These are phyloP conservation scores for Penicilliopsis zonata DNA, from an alignment of 495 filamentous ascomycete species.

Conservation along the genomic window DNA sequence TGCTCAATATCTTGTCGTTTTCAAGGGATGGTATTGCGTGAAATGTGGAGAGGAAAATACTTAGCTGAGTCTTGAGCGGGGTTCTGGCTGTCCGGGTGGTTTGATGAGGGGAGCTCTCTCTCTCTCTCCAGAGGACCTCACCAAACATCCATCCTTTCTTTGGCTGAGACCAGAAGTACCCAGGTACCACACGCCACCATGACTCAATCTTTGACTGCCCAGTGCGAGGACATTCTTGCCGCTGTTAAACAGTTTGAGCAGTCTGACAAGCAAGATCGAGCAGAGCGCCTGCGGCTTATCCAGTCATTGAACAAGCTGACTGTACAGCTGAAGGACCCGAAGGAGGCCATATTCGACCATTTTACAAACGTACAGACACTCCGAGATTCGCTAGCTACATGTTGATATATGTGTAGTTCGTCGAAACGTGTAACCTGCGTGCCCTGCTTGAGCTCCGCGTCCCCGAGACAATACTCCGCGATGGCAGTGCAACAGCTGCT, in stretches of 20 bases:
- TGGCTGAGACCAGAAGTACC: too few relatives aligned
- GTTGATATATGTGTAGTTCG: conserved; percentile 2
- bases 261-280: conserved; percentile 2
- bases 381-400: background rate
- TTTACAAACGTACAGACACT: conserved; percentile 5
- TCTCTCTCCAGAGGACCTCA: too few relatives aligned
- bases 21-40: too few relatives aligned
- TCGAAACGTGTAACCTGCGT: conserved; percentile 4
- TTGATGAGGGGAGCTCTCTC: too few relatives aligned
- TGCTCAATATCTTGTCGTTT: too few relatives aligned
- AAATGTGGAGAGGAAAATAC: too few relatives aligned
- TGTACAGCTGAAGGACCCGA: conserved; percentile 10
- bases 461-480: conserved; percentile 7
- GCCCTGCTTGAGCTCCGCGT: conserved; percentile 9
- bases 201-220: conserved; percentile 3
- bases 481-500: conserved; percentile 8
- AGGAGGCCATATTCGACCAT: conserved; percentile 10
- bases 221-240: conserved; percentile 8
- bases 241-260: conserved; percentile 6
- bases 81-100: too few relatives aligned
- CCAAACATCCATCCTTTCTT: too few relatives aligned
- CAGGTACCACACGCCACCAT: too few relatives aligned
- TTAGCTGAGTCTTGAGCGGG: too few relatives aligned
- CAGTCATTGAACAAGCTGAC: conserved; percentile 7
- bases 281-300: conserved; percentile 7